Conservation (phyloP, 495 filamentous ascomycete species). For the Lichenothelia convexa region DNA sequence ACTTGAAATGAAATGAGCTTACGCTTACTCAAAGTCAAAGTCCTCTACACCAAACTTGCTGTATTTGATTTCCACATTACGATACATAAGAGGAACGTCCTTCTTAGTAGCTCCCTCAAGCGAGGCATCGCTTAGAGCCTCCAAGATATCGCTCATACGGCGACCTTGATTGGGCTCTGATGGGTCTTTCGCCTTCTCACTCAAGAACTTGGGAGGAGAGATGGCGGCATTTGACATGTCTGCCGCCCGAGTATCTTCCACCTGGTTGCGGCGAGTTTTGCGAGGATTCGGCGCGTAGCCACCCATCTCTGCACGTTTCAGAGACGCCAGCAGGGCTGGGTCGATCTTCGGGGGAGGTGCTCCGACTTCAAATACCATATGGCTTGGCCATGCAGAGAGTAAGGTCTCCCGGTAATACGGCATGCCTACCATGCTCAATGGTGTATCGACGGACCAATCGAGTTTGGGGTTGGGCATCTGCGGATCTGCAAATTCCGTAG, state of each 20-base stretch:
- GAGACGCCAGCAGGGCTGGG: slow-evolving; percentile 43
- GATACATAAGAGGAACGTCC: slow-evolving; percentile 72
- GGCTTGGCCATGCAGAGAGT: slow-evolving; percentile 75
- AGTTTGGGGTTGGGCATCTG: slow-evolving; percentile 30
- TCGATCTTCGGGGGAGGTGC: slow-evolving; percentile 65
- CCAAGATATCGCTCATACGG: slow-evolving; percentile 41
- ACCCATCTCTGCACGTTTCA: slow-evolving; percentile 51
- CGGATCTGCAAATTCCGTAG: slow-evolving; percentile 58
- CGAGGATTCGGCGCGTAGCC: slow-evolving; percentile 62
- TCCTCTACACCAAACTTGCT: slow-evolving; percentile 95
- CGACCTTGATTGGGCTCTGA: slow-evolving; percentile 20
- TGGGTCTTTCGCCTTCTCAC: slow-evolving; percentile 65
- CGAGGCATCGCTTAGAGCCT: slow-evolving; percentile 29
- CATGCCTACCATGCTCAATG: slow-evolving; percentile 73
- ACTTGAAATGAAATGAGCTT: too few relatives aligned
- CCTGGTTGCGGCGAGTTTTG: slow-evolving; percentile 55
- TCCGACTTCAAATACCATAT: slow-evolving; percentile 65
- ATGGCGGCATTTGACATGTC: slow-evolving; percentile 35
- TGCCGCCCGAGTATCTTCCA: slow-evolving; percentile 52
- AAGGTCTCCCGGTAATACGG: slow-evolving; percentile 81
- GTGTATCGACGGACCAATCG: slow-evolving; percentile 53
- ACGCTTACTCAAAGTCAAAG: slow-evolving; percentile 89
- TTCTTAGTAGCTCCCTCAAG: slow-evolving; percentile 29
- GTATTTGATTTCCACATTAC: slow-evolving; percentile 88
- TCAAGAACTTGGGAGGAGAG: slow-evolving; percentile 70